Conservation (phyloP, 768 basidiomycete genomes). For the Coprinellus micaceus region DNA sequence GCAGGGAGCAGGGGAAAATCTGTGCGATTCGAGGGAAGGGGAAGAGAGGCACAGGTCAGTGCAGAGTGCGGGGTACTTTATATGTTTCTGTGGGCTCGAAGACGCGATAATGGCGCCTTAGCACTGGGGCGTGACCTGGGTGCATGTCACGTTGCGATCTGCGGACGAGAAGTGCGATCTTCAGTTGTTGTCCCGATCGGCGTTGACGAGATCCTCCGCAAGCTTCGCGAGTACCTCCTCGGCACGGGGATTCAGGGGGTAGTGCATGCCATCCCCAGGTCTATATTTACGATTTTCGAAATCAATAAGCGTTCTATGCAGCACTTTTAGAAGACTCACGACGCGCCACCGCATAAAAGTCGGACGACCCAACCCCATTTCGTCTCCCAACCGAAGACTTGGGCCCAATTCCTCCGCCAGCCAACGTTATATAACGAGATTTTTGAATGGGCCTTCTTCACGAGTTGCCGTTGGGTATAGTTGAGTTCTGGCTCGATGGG, state of each 20-base stretch:
- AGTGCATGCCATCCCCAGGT: slow-evolving; percentile 62
- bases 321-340: slow-evolving; percentile 40
- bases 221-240: slow-evolving; percentile 65
- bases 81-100: slow-evolving; percentile 2
- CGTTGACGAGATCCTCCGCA: slow-evolving; percentile 56
- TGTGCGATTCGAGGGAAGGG: background rate
- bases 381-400: slow-evolving; percentile 60
- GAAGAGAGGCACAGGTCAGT: background rate
- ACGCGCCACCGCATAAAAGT: slow-evolving; percentile 57
- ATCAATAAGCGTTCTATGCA: background rate
- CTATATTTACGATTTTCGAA: slow-evolving; percentile 35
- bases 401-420: slow-evolving; percentile 64
- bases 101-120: slow-evolving; percentile 21
- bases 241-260: slow-evolving; percentile 64
- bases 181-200: slow-evolving; percentile 44
- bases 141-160: background rate
- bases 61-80: background rate
- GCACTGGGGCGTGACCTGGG: background rate
- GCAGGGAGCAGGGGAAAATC: background rate
- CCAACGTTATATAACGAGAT: slow-evolving; percentile 73
- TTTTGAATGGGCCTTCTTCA: slow-evolving; percentile 57
- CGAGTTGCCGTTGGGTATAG: slow-evolving; percentile 57
- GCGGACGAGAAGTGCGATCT: background rate
- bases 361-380: slow-evolving; percentile 51
- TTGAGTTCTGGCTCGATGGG: slow-evolving; percentile 72